Evolutionary conservation across 106 monocot species (phyloP), one percentile per base, ranked within the genome.

Genomic region (Apostasia shenzhenica): DNA sequence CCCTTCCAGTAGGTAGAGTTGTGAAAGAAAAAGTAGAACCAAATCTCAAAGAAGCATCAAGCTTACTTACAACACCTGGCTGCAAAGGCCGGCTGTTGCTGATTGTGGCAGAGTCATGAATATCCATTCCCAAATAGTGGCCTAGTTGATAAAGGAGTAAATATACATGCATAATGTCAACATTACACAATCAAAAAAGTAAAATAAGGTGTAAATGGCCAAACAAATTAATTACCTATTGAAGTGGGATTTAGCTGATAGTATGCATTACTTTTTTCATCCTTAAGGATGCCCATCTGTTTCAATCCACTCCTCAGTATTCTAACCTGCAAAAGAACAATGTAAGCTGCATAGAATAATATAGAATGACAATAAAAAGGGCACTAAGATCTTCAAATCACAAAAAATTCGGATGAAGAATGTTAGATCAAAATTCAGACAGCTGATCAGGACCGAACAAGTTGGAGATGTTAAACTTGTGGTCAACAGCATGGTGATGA

Each of bases 81-180:
- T 88, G 74, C 70, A 99, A 72, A 50, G 78, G 78, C 14, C 79
- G 86, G 39, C 75, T 74, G 54, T 58, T 82, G 59, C 71, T 64
- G 12, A 93, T 51, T 9, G 55, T 77, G 37, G 87, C 67, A 5
- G 79, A 87, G 47, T 99, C 99, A 67, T 99, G 99, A 55, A 99
- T 76, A 85, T 99, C 99, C 99, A 93, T 93, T 63, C 99, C 99
- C 74, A 99, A 75, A 78, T 87, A 99, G 71, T 99, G 93, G 58
- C 95, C 91, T 95, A 85, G 49, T 14, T 54, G 56, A 61, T 48
- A 2, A 51, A 4, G 57, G 3, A 48, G 66, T 49, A 71, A 56
- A 42, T n/a, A 1, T 10, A 59, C 9, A 59, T 40, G 26, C 59
- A 59, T 42, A 62, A 13, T 62, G 62, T 13, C 45, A 62, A 44